A percentile compares a stretch with the other conserved stretches of the same genome.
phyloP scores from a whole-genome alignment of 495 filamentous ascomycete species.

The Xylaria intraflava region DNA sequence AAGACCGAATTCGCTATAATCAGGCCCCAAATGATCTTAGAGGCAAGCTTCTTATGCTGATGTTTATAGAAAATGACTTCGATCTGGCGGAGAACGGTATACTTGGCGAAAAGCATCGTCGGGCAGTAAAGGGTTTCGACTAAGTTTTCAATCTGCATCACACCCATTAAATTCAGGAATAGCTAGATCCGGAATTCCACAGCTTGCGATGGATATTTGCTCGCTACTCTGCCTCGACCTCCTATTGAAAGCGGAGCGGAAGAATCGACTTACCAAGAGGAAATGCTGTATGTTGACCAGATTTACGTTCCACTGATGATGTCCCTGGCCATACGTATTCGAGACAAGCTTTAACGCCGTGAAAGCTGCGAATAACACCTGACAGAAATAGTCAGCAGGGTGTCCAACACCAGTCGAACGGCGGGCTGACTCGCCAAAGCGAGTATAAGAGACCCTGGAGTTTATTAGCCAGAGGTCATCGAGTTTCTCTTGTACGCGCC shows the following conservation, averaged over 20 bases:
- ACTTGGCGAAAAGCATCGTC: conserved; percentile 10
- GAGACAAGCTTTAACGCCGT: conserved; percentile 2
- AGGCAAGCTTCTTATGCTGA: conserved; percentile 5
- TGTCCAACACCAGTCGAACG: not conserved
- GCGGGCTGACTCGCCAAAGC: not conserved
- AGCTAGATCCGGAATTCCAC: not conserved
- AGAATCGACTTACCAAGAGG: conserved; percentile 1
- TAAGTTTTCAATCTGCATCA: not conserved
- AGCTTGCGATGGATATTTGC: not conserved
- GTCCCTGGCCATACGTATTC: conserved; percentile 4
- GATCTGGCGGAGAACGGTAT: conserved; percentile 8
- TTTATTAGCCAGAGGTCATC: not conserved
- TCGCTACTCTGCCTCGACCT: not conserved
- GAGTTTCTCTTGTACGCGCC: not conserved
- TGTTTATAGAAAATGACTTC: conserved; percentile 8
- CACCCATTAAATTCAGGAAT: not conserved
- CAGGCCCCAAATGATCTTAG: conserved; percentile 1
- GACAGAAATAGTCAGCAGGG: not conserved
- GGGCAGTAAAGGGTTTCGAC: conserved; percentile 6
- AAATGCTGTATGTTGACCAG: not conserved
- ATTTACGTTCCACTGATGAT: conserved; percentile 9
- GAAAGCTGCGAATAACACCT: conserved; percentile 1
- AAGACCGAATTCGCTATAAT: conserved; percentile 13
- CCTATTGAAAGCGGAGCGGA: not conserved
- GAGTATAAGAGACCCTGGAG: conserved; percentile 3